phyloP scores from a whole-genome alignment of 2,329 filamentous ascomycete genomes.

The Orbilia quercus region DNA sequence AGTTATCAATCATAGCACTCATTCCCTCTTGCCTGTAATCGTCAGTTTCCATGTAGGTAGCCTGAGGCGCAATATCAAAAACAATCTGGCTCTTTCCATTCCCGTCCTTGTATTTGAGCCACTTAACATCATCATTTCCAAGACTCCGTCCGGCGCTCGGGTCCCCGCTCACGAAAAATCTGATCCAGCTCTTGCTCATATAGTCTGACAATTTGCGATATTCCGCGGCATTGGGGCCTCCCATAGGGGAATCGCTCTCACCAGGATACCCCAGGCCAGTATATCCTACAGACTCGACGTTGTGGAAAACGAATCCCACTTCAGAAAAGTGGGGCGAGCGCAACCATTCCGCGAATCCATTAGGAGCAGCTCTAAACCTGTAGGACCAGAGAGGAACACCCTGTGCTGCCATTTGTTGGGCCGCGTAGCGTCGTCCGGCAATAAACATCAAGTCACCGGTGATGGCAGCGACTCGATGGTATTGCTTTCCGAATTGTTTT shows the following conservation, averaged over 20 bases:
- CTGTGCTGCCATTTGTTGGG: constrained; percentile 67
- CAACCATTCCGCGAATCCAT: constrained; percentile 64
- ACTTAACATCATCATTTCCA: constrained; percentile 57
- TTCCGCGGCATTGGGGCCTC: constrained; percentile 58
- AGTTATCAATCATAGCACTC: constrained; percentile 60
- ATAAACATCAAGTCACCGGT: constrained; percentile 70
- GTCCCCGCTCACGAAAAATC: constrained; percentile 13
- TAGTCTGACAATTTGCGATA: constrained; percentile 30
- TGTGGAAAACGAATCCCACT: constrained; percentile 63
- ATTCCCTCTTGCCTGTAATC: constrained; percentile 61
- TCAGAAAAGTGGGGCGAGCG: constrained; percentile 69
- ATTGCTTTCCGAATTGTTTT: constrained; percentile 62
- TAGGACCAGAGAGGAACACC: constrained; percentile 70
- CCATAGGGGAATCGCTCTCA: constrained; percentile 5
- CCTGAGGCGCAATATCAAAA: constrained; percentile 61
- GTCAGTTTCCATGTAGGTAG: constrained; percentile 61
- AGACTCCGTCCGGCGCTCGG: background rate
- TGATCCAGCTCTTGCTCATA: constrained; percentile 47
- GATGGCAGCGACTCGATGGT: constrained; percentile 69
- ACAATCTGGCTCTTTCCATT: constrained; percentile 61
- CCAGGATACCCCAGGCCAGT: background rate
- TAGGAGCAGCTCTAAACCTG: constrained; percentile 71
- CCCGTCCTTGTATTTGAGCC: constrained; percentile 61
- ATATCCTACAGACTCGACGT: constrained; percentile 58
- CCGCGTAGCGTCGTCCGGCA: constrained; percentile 68